Conservation (phyloP, 805 yeast genomes). For the Hanseniaspora valbyensis region DNA sequence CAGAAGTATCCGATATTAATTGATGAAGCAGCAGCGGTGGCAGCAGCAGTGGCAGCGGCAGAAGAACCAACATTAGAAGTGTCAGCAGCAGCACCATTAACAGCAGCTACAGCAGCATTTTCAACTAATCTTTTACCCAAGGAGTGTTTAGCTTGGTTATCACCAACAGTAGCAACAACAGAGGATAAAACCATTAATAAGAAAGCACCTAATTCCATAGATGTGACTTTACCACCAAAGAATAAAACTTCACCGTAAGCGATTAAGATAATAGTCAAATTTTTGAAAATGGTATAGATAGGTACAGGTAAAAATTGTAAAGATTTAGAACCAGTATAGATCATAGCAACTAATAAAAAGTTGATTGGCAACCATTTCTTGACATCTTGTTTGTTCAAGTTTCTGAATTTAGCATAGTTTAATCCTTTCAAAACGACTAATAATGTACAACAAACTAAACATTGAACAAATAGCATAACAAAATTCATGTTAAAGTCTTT, state of each 20-base stretch:
- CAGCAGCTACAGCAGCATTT: conserved; percentile 25
- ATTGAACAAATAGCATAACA: conserved; percentile 79
- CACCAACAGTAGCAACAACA: conserved; percentile 92
- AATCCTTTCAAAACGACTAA: conserved; percentile 61
- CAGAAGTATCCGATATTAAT: conserved; percentile 75
- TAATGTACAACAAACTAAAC: conserved; percentile 66
- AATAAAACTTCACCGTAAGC: conserved; percentile 97
- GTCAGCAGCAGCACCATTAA: conserved; percentile 21
- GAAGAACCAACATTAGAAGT: conserved; percentile 20
- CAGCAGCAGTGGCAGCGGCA: conserved; percentile 20
- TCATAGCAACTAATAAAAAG: conserved; percentile 77
- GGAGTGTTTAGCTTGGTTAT: conserved; percentile 32
- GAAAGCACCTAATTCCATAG: conserved; percentile 84
- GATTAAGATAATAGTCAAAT: conserved; percentile 87
- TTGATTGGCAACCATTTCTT: conserved; percentile 95
- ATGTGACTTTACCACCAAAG: conserved; percentile 87
- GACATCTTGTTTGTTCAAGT: conserved; percentile 75
- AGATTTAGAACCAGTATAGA: conserved; percentile 92
- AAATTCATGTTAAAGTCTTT: conserved; percentile 75
- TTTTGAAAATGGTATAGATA: conserved; percentile 95
- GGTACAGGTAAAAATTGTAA: conserved; percentile 85
- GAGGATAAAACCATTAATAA: conserved; percentile 88
- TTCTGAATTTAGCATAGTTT: conserved; percentile 76
- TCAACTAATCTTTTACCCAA: conserved; percentile 20
- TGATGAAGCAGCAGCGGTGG: conserved; percentile 26